Conservation (phyloP, 257 asterid genomes). For the Sherardia arvensis region DNA sequence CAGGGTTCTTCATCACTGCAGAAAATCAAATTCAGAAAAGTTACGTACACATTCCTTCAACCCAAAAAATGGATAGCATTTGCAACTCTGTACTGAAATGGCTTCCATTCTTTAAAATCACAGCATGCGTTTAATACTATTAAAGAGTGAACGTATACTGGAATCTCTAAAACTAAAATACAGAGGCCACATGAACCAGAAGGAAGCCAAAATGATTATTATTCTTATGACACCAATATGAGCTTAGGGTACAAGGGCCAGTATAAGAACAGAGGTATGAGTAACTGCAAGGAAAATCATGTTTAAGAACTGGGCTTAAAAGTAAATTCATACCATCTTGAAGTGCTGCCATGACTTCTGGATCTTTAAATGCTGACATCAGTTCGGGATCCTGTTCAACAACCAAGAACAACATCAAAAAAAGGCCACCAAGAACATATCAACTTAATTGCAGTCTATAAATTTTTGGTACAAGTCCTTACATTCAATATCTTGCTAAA, state of each 20-base stretch:
- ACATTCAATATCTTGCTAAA: constrained; percentile 84
- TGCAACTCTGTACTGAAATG: not conserved
- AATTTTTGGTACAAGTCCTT: constrained; percentile 16
- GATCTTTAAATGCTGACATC: constrained; percentile 97
- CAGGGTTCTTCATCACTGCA: constrained; percentile 94
- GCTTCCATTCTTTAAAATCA: not conserved
- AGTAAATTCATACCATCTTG: constrained; percentile 66
- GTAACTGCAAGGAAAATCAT: not conserved
- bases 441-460: not conserved
- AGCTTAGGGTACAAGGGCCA: not conserved
- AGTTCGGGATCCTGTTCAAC: constrained; percentile 83
- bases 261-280: not conserved
- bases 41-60: not conserved
- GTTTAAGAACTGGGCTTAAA: not conserved
- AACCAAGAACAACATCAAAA: constrained; percentile 12
- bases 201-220: not conserved
- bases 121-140: not conserved
- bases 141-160: not conserved
- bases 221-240: not conserved
- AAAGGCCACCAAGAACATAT: not conserved
- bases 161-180: too few species aligned
- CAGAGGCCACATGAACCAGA: not conserved
- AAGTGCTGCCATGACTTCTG: constrained; percentile 96
- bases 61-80: not conserved
- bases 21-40: constrained; percentile 1